Base-by-base conservation (phyloP, 1,284 basidiomycete species). In the Erythrobasidium hasegawianum region DNA sequence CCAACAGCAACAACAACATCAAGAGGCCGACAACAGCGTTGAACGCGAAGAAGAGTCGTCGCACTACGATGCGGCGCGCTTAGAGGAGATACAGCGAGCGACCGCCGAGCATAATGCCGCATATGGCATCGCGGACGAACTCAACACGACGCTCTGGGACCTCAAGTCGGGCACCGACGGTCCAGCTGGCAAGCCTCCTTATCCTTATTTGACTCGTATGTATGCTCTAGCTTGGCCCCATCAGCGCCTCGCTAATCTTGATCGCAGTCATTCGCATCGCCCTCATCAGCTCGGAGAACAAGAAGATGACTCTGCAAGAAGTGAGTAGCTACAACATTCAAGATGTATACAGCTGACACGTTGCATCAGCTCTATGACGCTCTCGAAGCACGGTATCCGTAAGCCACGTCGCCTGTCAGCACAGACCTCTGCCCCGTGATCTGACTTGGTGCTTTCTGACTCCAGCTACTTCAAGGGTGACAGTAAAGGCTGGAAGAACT, bases 401-500 rank as follows among this genome's bases (percentile, higher is more conserved):
- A 55, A 57, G 65, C 22, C 11, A 55, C 38, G 38, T 45, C 24
- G 33, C 33, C 2, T 20, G 13, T 38, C n/a, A 1, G 4, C 16
- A 59, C 14, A 20, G 20, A 59, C 20, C 26, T n/a, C 33, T 24
- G 2, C 2, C n/a, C 2, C 29, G 27, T 20, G 26, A 10, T 16
- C 50, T 53, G 50, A 53, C 18, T 3, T n/a, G n/a, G 39, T 26
- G 22, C n/a, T 57, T 40, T 7, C 16, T n/a, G 56, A 5, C 18
- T 26, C 1, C 52, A 59, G 64, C 29, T 72, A 68, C 74, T 56
- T 77, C 73, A 69, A 76, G 73, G 70, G 74, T 73, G 69, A 73
- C 71, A 57, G 75, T 70, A 72, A 77, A 75, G 71, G 76, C 72
- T 61, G 77, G 77, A 69, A 78, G 76, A 77, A 77, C 49, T 68